phyloP scores from a whole-genome alignment of 179 eudicot genomes.

The Beta macrorhiza region DNA sequence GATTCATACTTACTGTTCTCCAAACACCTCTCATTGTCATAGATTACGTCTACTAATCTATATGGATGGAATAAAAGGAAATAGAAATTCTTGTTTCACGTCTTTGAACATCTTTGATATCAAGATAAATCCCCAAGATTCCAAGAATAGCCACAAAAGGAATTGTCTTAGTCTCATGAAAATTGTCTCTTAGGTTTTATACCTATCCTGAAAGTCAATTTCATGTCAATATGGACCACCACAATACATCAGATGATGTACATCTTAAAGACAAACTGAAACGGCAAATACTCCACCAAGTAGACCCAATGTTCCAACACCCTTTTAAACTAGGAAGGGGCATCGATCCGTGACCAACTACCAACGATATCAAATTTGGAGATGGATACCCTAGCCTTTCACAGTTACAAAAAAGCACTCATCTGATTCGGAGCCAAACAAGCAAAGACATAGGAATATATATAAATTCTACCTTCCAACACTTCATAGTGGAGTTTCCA shows the following conservation, averaged over 20 bases:
- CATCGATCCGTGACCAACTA: conserved; percentile 24
- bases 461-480: conserved; percentile 23
- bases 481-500: conserved; percentile 18
- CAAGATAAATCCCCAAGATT: background rate
- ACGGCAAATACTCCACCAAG: conserved; percentile 30
- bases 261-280: conserved; percentile 24
- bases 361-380: conserved; percentile 16
- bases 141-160: conserved; percentile 23
- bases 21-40: conserved; percentile 16
- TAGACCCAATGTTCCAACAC: conserved; percentile 22
- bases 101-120: conserved; percentile 25
- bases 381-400: conserved; percentile 15
- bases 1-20: conserved; percentile 22
- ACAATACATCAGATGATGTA: conserved; percentile 21
- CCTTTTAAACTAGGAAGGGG: conserved; percentile 26
- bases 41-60: conserved; percentile 8
- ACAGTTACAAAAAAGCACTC: conserved; percentile 23
- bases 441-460: conserved; percentile 26
- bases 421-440: conserved; percentile 27
- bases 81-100: conserved; percentile 15
- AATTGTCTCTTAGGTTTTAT: conserved; percentile 23
- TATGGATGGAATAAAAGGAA: conserved; percentile 15
- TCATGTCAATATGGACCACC: conserved; percentile 34
- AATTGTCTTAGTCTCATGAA: conserved; percentile 17
- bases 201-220: conserved; percentile 26